Evolutionary conservation across 2,329 filamentous ascomycete species (phyloP).

Genomic region (Colletotrichum trifolii): DNA sequence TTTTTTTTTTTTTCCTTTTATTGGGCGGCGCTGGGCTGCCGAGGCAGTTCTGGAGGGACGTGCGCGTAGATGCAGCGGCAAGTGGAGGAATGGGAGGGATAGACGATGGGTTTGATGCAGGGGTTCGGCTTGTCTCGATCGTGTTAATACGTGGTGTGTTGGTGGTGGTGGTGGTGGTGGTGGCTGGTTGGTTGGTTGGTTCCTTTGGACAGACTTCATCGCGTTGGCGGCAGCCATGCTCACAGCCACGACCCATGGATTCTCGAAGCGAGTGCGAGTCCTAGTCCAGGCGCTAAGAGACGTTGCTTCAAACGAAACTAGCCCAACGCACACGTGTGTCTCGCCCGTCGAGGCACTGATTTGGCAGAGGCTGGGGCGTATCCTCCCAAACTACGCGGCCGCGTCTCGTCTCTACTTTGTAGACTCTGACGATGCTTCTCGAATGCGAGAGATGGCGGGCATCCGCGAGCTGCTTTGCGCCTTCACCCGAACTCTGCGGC

Average conservation of each 20-base stretch:
- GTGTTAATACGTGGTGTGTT: not conserved
- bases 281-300: not conserved
- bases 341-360: too few relatives aligned
- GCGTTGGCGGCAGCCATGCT: not conserved
- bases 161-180: not conserved
- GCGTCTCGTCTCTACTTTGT: too few relatives aligned
- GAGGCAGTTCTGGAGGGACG: conserved; percentile 26
- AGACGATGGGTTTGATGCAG: conserved; percentile 1
- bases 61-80: conserved; percentile 21
- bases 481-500: not conserved
- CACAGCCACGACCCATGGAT: not conserved
- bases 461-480: not conserved
- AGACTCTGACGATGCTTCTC: conserved; percentile 6
- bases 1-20: conserved; percentile 19
- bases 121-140: conserved; percentile 22
- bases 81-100: conserved; percentile 3
- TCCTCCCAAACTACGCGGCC: too few relatives aligned
- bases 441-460: not conserved
- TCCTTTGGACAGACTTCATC: not conserved
- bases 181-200: conserved; percentile 9
- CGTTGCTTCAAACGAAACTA: not conserved
- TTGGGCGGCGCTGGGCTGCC: conserved; percentile 15
- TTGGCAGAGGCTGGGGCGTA: too few relatives aligned
- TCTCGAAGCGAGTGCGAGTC: too few relatives aligned
- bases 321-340: not conserved